These are phyloP conservation scores for Yamagishiella unicocca DNA, from an alignment of 139 green algal genomes.

Conservation along the genomic window DNA sequence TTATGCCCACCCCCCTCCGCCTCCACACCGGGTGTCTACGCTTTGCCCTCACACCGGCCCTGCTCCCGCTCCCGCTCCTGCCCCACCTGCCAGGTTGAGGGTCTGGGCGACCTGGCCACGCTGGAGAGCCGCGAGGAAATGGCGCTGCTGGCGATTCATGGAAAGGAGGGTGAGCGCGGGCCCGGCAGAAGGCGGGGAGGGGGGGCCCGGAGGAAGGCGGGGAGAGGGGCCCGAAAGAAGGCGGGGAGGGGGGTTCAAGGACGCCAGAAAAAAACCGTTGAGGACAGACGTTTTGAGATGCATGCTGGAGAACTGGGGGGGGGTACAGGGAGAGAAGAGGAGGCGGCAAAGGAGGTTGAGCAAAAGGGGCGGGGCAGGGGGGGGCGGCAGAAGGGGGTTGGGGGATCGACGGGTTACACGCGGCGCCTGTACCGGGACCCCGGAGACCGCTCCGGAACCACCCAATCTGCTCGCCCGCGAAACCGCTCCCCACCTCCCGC, in stretches of 20 bases:
- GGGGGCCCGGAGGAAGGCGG: background rate
- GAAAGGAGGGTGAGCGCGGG: constrained; percentile 14
- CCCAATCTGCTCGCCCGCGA: too few relatives aligned
- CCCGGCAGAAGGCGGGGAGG: background rate
- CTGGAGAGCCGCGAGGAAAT: constrained; percentile 53
- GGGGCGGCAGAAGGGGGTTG: background rate
- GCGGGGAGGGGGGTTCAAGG: background rate
- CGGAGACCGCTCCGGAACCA: too few relatives aligned
- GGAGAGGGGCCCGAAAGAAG: background rate
- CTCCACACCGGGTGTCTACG: too few relatives aligned
- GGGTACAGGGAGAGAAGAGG: background rate
- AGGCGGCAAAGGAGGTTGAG: too few relatives aligned
- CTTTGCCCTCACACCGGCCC: too few relatives aligned
- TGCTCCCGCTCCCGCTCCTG: background rate
- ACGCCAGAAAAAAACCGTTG: background rate
- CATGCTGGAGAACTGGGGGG: background rate
- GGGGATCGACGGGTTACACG: background rate
- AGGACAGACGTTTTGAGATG: too few relatives aligned
- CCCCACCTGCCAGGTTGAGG: background rate
- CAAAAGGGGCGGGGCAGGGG: too few relatives aligned
- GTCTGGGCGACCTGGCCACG: constrained; percentile 4
- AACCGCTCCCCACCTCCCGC: background rate
- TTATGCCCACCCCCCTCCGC: too few relatives aligned
- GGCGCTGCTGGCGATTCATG: constrained; percentile 29
- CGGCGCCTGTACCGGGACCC: too few relatives aligned